Evolutionary conservation across 2,329 filamentous ascomycete genomes (phyloP), one percentile per base, ranked within the genome.

Genomic region (Trichoderma sp.): DNA sequence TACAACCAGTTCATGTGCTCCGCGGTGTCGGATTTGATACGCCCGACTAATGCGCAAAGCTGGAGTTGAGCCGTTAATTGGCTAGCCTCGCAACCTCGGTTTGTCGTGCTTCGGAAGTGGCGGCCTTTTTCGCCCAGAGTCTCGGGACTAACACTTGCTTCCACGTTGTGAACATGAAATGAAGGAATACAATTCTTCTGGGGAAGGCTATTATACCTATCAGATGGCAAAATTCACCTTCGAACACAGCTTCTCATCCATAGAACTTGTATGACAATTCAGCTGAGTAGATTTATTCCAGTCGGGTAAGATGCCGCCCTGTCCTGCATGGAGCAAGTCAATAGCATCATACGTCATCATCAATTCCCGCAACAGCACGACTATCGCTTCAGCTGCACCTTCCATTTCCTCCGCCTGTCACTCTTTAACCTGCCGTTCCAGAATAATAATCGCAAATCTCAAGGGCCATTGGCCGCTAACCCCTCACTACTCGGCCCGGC

Each of bases 341-440:
- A 14, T 28, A 44, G 39, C 21, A 56, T 21, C 34, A 28, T 62
- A 63, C 50, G 60, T 63, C 48, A 63, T 54, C 41, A 15, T 19
- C 44, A 48, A 26, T 14, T 39, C 6, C 48, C 15, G 30, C 14
- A 43, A 21, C 30, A 44, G 9, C n/a, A 47, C 34, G 34, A 39
- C 34, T 14, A 39, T 47, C 5, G 39, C 12, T 17, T 47, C 60
- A 55, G 60, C 60, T 55, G 19, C 15, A 19, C 41, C 41, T 62
- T 54, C 39, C 19, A 39, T 7, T 39, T 30, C 19, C 41, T 44
- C 21, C 47, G 34, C 41, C 60, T 63, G 39, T 43, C 39, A 45
- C 24, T n/a, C 39, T n/a, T 28, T 17, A n/a, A 55, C 14, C 39
- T 39, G 41, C 41, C 39, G 34, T 54, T 44, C 48, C 41, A 2